Conservation (phyloP, 208 protist genomes). For the Acanthamoeba rhysodes region DNA sequence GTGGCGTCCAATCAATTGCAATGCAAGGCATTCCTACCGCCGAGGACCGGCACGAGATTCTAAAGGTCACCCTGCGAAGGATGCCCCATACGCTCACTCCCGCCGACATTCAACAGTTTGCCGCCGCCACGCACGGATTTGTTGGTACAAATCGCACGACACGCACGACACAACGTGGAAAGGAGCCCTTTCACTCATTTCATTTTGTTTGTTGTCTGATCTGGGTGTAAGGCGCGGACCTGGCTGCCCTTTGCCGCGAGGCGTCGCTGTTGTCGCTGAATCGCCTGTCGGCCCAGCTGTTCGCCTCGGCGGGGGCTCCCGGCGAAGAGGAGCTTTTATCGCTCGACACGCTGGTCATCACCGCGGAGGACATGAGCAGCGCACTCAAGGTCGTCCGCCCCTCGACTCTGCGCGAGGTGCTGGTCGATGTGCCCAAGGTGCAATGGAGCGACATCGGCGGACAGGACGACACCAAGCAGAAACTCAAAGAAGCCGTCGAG, state of each 20-base stretch:
- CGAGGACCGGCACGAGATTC: slow-evolving; percentile 80
- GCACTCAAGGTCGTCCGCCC: slow-evolving; percentile 70
- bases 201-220: not conserved
- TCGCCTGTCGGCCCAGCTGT: not conserved
- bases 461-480: slow-evolving; percentile 94
- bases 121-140: slow-evolving; percentile 87
- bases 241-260: slow-evolving; percentile 27
- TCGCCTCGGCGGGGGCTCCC: not conserved
- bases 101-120: slow-evolving; percentile 74
- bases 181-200: slow-evolving; percentile 73
- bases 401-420: slow-evolving; percentile 70
- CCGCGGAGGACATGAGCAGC: slow-evolving; percentile 73
- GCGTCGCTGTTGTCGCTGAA: slow-evolving; percentile 1
- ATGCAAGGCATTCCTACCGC: slow-evolving; percentile 79
- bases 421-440: slow-evolving; percentile 93
- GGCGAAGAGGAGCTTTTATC: not conserved
- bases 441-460: slow-evolving; percentile 97
- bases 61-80: slow-evolving; percentile 67
- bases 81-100: slow-evolving; percentile 79
- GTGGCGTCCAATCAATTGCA: not conserved
- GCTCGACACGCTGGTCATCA: slow-evolving; percentile 59
- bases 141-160: slow-evolving; percentile 76
- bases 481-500: slow-evolving; percentile 94
- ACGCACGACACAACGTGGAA: slow-evolving; percentile 78
- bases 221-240: slow-evolving; percentile 25